A percentile compares a stretch with the other conserved stretches of the same genome.
Evolutionary conservation across 2,329 filamentous ascomycete species (phyloP).

Genomic region (Juglanconis sp.): DNA sequence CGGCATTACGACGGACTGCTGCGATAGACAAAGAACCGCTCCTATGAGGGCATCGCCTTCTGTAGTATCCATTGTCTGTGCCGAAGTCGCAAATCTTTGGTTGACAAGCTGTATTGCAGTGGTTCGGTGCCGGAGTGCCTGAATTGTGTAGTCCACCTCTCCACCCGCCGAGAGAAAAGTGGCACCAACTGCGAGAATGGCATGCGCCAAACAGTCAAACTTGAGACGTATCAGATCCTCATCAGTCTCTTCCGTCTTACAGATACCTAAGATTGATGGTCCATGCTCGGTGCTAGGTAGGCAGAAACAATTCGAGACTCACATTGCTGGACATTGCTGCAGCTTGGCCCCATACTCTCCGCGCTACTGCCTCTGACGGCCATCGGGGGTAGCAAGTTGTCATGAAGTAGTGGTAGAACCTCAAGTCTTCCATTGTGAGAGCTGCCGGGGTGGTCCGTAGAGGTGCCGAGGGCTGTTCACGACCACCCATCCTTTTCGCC

Average conservation of each 20-base stretch:
- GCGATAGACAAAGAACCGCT: neutral
- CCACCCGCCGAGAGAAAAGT: neutral
- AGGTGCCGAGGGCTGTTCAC: slow-evolving; percentile 14
- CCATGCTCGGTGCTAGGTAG: neutral
- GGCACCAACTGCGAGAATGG: neutral
- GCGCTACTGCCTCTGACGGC: neutral
- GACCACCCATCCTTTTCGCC: slow-evolving; percentile 11
- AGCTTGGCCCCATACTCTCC: neutral
- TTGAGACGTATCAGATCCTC: neutral
- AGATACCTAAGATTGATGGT: neutral
- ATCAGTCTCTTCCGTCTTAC: neutral
- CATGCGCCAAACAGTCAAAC: neutral
- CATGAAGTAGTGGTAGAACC: slow-evolving; percentile 50
- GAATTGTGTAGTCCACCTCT: neutral
- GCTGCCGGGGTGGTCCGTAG: slow-evolving; percentile 18
- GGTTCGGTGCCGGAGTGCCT: neutral
- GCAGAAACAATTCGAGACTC: neutral
- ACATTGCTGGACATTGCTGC: neutral
- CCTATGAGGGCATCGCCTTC: neutral
- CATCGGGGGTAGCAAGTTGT: neutral
- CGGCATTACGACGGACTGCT: neutral
- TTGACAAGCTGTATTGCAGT: neutral
- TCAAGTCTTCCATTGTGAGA: slow-evolving; percentile 43
- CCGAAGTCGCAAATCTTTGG: neutral
- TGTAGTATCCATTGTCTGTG: neutral